Conservation (phyloP, 495 filamentous ascomycete species). For the Astrocystis sublimbata region DNA sequence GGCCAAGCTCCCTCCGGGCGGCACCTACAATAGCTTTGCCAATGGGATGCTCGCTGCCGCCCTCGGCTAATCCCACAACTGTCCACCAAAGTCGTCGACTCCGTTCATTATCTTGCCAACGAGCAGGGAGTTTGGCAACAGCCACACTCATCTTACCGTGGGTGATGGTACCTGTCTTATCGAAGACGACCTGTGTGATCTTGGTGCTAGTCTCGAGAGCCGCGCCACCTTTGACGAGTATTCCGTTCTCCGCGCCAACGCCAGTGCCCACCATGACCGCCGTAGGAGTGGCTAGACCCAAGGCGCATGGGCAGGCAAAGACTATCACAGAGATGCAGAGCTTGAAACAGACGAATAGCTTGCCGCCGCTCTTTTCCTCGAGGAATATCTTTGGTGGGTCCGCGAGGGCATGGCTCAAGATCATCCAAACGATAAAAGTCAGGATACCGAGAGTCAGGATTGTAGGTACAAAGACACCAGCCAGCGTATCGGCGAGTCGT, state of each 20-base stretch:
- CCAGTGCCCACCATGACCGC: conserved; percentile 99
- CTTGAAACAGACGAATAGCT: conserved; percentile 94
- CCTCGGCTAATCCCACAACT: conserved; percentile 88
- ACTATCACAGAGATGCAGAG: conserved; percentile 99
- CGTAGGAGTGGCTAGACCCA: conserved; percentile 91
- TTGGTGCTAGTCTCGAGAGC: conserved; percentile 91
- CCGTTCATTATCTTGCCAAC: conserved; percentile 70
- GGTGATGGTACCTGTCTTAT: conserved; percentile 97
- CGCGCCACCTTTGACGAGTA: conserved; percentile 93
- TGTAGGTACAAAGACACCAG: conserved; percentile 90
- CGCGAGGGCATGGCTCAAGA: conserved; percentile 79
- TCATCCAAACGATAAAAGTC: conserved; percentile 93
- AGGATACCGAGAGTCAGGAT: conserved; percentile 81
- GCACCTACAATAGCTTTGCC: conserved; percentile 77
- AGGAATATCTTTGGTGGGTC: conserved; percentile 88
- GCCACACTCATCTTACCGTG: conserved; percentile 93
- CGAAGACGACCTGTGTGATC: conserved; percentile 92
- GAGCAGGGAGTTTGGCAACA: conserved; percentile 60
- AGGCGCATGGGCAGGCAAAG: conserved; percentile 94
- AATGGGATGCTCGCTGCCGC: conserved; percentile 92
- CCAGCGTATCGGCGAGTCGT: conserved; percentile 84
- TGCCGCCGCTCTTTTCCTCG: conserved; percentile 77
- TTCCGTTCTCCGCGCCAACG: conserved; percentile 94
- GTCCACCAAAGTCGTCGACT: conserved; percentile 86
- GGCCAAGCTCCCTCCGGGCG: conserved; percentile 71